Conservation (phyloP, 1,139 yeast genomes). For the Diutina neorugosa region DNA sequence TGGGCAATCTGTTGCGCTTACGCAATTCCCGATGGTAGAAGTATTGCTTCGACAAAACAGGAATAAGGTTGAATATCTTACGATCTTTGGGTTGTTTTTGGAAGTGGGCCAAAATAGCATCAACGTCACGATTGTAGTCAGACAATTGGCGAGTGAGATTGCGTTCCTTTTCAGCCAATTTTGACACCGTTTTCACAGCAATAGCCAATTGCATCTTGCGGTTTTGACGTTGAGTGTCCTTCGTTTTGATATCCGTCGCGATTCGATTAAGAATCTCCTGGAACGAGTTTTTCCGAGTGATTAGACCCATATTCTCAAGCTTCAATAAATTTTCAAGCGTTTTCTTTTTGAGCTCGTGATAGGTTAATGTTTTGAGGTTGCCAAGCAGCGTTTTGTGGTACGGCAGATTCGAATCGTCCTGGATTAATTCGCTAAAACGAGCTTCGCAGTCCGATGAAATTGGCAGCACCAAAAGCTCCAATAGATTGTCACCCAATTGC, state of each 20-base stretch:
- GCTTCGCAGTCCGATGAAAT: constrained; percentile 60
- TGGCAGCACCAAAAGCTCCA: constrained; percentile 64
- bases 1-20: constrained; percentile 55
- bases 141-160: constrained; percentile 49
- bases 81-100: constrained; percentile 45
- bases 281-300: constrained; percentile 58
- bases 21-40: constrained; percentile 66
- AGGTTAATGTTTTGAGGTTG: constrained; percentile 43
- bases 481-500: constrained; percentile 60
- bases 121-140: constrained; percentile 63
- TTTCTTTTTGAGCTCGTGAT: constrained; percentile 65
- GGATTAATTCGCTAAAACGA: constrained; percentile 43
- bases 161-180: constrained; percentile 48
- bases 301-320: constrained; percentile 56
- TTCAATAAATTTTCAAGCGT: constrained; percentile 70
- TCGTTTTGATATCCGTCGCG: constrained; percentile 74
- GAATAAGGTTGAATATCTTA: constrained; percentile 37
- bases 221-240: constrained; percentile 53
- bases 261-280: constrained; percentile 75
- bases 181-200: constrained; percentile 46
- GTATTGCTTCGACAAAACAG: constrained; percentile 70
- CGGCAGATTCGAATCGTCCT: constrained; percentile 27
- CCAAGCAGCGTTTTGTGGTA: constrained; percentile 35
- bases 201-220: constrained; percentile 51
- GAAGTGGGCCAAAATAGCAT: constrained; percentile 47